Conservation (phyloP, 1,284 basidiomycete genomes). For the Apiotrichum sp. region DNA sequence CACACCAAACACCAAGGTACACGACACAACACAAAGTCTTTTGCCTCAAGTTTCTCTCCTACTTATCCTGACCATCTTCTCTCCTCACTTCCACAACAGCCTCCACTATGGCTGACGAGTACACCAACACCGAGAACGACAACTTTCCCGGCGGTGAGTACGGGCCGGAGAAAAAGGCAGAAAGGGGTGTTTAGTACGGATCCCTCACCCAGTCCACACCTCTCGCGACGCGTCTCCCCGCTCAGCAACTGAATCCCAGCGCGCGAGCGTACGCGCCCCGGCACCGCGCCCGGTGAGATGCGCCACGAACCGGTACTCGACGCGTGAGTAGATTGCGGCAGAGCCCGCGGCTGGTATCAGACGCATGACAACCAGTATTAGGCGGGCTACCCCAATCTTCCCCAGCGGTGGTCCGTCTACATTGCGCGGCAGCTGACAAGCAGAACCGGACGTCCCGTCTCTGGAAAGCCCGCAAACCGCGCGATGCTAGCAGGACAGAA, state of each 20-base stretch:
- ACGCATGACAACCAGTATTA: too few relatives aligned
- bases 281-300: constrained; percentile 30
- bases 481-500: constrained; percentile 33
- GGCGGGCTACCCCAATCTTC: not conserved
- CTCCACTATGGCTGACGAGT: constrained; percentile 19
- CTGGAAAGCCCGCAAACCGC: constrained; percentile 59
- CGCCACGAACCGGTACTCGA: constrained; percentile 33
- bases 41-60: too few relatives aligned
- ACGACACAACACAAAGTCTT: too few relatives aligned
- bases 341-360: not conserved
- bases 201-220: too few relatives aligned
- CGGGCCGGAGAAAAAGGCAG: too few relatives aligned
- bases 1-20: too few relatives aligned
- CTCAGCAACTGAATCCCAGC: constrained; percentile 19
- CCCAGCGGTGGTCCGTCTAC: too few relatives aligned
- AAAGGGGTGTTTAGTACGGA: too few relatives aligned
- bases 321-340: constrained; percentile 18
- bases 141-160: constrained; percentile 30
- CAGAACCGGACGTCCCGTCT: constrained; percentile 55
- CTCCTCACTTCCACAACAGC: not conserved
- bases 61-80: too few relatives aligned
- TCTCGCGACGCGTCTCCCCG: too few relatives aligned
- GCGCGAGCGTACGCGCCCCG: constrained; percentile 28
- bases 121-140: constrained; percentile 22
- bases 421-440: not conserved